phyloP scores from a whole-genome alignment of 192 early-diverging fungal species.

The Podila horticola region DNA sequence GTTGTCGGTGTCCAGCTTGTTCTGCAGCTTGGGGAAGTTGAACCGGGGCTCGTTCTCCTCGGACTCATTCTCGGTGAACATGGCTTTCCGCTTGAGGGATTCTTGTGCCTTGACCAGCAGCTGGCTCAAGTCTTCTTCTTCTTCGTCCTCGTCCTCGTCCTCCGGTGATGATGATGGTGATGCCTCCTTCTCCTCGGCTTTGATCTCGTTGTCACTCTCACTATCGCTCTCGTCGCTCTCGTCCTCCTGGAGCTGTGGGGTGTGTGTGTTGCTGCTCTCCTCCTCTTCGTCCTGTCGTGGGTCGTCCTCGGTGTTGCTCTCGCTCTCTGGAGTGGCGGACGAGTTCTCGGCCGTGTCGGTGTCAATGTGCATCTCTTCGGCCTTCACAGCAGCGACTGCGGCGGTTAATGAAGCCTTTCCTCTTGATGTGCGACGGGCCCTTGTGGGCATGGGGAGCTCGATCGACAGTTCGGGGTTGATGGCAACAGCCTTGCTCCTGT shows the following conservation, averaged over 20 bases:
- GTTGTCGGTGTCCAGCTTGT: constrained; percentile 46
- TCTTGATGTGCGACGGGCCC: background rate
- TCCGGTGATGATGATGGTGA: background rate
- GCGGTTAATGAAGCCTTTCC: background rate
- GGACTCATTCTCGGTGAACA: constrained; percentile 11
- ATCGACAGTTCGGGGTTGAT: background rate
- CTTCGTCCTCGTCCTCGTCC: constrained; percentile 6
- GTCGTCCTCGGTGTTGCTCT: background rate
- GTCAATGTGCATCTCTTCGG: background rate
- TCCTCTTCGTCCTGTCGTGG: background rate
- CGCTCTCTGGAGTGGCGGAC: background rate
- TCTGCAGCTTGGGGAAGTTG: constrained; percentile 55
- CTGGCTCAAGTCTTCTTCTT: constrained; percentile 47
- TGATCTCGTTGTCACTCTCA: constrained; percentile 10
- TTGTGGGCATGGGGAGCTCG: background rate
- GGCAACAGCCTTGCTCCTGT: background rate
- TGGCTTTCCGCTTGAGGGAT: constrained; percentile 41
- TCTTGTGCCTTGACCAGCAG: constrained; percentile 52
- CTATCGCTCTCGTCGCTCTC: constrained; percentile 6
- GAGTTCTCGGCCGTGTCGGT: background rate
- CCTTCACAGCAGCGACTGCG: background rate
- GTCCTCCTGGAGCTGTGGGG: constrained; percentile 4
- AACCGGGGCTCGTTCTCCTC: constrained; percentile 8
- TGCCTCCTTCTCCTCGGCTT: background rate
- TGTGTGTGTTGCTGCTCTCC: background rate